Conservation (phyloP, 768 basidiomycete genomes). For the Rhizopogon rudus region DNA sequence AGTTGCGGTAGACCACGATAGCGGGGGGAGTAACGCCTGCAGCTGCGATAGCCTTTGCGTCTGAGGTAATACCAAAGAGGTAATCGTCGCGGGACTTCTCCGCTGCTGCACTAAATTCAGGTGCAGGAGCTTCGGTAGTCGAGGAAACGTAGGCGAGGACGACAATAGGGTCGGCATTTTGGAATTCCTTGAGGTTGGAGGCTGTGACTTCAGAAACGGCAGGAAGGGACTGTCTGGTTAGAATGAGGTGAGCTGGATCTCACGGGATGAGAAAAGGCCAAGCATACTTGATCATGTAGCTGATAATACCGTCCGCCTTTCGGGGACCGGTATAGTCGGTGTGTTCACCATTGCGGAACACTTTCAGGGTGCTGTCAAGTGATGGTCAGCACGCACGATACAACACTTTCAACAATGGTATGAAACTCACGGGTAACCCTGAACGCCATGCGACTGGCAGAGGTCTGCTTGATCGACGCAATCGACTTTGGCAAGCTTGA, state of each 20-base stretch:
- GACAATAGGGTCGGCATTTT: constrained; percentile 85
- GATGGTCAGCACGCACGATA: background rate
- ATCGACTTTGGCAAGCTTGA: constrained; percentile 95
- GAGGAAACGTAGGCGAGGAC: constrained; percentile 79
- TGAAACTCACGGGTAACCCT: constrained; percentile 85
- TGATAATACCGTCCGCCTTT: constrained; percentile 92
- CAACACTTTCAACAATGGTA: background rate
- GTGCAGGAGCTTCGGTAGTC: constrained; percentile 60
- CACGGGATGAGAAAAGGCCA: background rate
- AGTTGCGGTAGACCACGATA: constrained; percentile 86
- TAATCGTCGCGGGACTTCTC: constrained; percentile 88
- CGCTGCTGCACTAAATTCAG: constrained; percentile 77
- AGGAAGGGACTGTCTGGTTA: constrained; percentile 79
- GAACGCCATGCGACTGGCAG: constrained; percentile 82
- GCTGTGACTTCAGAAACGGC: constrained; percentile 82
- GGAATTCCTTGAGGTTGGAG: constrained; percentile 80
- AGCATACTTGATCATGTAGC: constrained; percentile 92
- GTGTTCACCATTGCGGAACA: constrained; percentile 81
- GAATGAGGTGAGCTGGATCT: constrained; percentile 13
- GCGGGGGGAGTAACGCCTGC: constrained; percentile 79
- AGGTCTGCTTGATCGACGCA: constrained; percentile 93
- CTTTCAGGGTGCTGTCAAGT: constrained; percentile 71
- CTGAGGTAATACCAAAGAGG: constrained; percentile 85
- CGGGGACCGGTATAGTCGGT: constrained; percentile 84
- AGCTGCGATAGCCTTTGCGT: constrained; percentile 58